Evolutionary conservation across 345 rosid species (phyloP).

Genomic region (Trapa bicornis): DNA sequence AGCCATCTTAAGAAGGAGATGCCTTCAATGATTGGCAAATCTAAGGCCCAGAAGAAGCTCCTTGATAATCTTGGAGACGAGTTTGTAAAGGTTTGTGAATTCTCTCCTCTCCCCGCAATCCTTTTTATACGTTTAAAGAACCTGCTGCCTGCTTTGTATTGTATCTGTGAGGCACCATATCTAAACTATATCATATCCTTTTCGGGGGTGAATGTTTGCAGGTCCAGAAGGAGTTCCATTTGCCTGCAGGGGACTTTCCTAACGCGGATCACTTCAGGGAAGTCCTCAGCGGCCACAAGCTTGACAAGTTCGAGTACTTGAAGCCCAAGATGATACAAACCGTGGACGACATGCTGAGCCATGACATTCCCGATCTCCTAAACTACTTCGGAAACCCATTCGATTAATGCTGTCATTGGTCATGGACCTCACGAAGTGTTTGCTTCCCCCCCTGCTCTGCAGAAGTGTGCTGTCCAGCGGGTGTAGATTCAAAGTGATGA

Average conservation of each 20-base stretch:
- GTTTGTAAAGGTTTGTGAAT: conserved; percentile 51
- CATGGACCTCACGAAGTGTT: not conserved
- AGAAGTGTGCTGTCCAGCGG: not conserved
- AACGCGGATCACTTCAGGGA: conserved; percentile 70
- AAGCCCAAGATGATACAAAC: conserved; percentile 80
- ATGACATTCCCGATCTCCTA: conserved; percentile 74
- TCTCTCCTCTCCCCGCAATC: not conserved
- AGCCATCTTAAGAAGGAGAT: conserved; percentile 83
- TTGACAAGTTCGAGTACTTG: conserved; percentile 77
- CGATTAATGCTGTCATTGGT: conserved; percentile 7
- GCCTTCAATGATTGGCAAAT: conserved; percentile 90
- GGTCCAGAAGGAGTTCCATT: conserved; percentile 81
- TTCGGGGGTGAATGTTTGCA: conserved; percentile 9
- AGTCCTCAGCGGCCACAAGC: conserved; percentile 53
- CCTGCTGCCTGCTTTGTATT: no score
- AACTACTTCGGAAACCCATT: conserved; percentile 36
- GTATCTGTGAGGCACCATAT: no score
- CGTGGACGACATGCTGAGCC: conserved; percentile 85
- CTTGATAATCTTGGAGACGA: conserved; percentile 60
- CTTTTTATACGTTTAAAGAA: not conserved
- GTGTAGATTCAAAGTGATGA: not conserved
- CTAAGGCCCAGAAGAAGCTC: conserved; percentile 71
- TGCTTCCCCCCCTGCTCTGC: not conserved
- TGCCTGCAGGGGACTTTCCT: conserved; percentile 85
- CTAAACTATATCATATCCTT: no score